phyloP scores from a whole-genome alignment of 2,329 filamentous ascomycete species.

The Fusarium brachygibbosum region DNA sequence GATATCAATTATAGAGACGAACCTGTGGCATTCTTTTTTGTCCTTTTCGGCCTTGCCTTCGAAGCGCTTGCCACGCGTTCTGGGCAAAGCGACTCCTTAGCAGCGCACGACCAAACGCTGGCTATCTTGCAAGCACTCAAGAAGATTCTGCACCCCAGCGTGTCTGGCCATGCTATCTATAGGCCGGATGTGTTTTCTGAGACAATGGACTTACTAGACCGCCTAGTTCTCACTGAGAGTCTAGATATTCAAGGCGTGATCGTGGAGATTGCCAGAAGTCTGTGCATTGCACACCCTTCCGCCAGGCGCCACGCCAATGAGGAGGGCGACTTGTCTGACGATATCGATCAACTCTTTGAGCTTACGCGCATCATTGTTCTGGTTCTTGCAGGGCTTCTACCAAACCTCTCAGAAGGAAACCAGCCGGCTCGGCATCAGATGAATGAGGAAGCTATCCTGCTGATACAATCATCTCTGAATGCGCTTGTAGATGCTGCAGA shows the following conservation, averaged over 20 bases:
- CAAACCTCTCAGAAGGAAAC: conserved; percentile 79
- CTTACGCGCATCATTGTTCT: conserved; percentile 96
- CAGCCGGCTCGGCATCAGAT: conserved; percentile 79
- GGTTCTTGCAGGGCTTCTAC: conserved; percentile 87
- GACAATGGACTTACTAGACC: conserved; percentile 94
- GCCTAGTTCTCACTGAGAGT: conserved; percentile 91
- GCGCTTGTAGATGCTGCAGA: conserved; percentile 94
- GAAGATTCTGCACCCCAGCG: conserved; percentile 93
- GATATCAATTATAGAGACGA: conserved; percentile 99
- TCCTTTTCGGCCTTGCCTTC: conserved; percentile 95
- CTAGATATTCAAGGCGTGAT: conserved; percentile 91
- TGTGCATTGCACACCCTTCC: conserved; percentile 92
- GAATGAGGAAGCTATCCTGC: conserved; percentile 86
- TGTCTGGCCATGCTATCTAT: conserved; percentile 96
- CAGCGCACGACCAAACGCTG: conserved; percentile 82
- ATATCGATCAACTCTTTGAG: conserved; percentile 98
- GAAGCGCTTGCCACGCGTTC: conserved; percentile 91
- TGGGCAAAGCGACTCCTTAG: conserved; percentile 63
- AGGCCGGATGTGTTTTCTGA: conserved; percentile 96
- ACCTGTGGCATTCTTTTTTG: conserved; percentile 98
- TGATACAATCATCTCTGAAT: conserved; percentile 84
- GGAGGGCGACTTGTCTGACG: conserved; percentile 88
- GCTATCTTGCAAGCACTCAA: conserved; percentile 92
- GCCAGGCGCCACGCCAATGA: conserved; percentile 71
- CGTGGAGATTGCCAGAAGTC: conserved; percentile 90